These are phyloP conservation scores for Fusarium nodosum DNA, from an alignment of 2,329 filamentous ascomycete species.

Conservation along the genomic window DNA sequence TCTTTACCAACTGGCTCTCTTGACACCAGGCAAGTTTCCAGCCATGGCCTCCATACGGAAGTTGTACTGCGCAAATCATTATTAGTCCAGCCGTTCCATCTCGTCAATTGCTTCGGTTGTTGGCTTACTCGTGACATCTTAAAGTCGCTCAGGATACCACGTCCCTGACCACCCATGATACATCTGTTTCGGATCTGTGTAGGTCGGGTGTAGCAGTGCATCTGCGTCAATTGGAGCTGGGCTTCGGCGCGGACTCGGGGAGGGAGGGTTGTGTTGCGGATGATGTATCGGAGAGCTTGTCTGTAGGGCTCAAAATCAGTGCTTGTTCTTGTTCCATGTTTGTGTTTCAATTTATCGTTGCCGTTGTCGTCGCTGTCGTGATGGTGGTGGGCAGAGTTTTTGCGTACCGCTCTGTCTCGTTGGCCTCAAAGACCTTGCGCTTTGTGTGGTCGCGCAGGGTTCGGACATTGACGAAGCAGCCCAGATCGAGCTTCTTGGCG, in stretches of 20 bases:
- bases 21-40: constrained; percentile 90
- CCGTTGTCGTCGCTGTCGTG: not conserved
- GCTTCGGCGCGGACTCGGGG: constrained; percentile 87
- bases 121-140: constrained; percentile 86
- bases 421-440: constrained; percentile 88
- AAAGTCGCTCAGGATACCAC: constrained; percentile 93
- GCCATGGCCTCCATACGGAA: constrained; percentile 91
- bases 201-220: constrained; percentile 94
- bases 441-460: constrained; percentile 96
- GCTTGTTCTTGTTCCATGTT: not conserved
- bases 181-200: constrained; percentile 97
- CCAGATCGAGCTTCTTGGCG: constrained; percentile 89
- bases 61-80: constrained; percentile 76
- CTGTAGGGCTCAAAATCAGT: constrained; percentile 59
- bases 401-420: constrained; percentile 87
- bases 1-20: constrained; percentile 93
- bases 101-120: not conserved
- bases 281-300: constrained; percentile 92
- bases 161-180: constrained; percentile 88
- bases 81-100: constrained; percentile 44
- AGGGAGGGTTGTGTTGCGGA: constrained; percentile 90
- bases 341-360: not conserved
- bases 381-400: constrained; percentile 31
- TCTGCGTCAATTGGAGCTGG: constrained; percentile 91
- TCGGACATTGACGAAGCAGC: constrained; percentile 87